A percentile compares a stretch with the other conserved stretches of the same genome.
These are phyloP conservation scores for Xerocomus amazonicus DNA, from an alignment of 1,284 basidiomycete genomes.

Conservation along the genomic window DNA sequence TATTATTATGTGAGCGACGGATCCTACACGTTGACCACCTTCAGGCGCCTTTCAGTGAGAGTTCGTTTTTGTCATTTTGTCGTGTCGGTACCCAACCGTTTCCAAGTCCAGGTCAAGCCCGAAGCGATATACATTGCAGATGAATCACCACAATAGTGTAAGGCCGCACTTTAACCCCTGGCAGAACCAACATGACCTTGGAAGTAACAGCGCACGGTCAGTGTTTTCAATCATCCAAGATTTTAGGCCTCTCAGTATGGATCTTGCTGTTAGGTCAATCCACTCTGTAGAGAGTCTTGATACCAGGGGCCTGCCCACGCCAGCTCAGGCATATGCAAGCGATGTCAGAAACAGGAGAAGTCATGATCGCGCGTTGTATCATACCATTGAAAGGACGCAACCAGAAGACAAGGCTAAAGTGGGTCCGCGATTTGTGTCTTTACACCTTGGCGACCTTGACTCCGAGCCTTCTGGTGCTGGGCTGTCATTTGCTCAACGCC, in stretches of 20 bases:
- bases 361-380: slow-evolving; percentile 9
- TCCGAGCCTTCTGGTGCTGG: slow-evolving; percentile 7
- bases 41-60: neutral
- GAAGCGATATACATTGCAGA: slow-evolving; percentile 5
- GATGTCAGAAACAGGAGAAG: slow-evolving; percentile 8
- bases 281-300: slow-evolving; percentile 1
- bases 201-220: slow-evolving; percentile 3
- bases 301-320: slow-evolving; percentile 8
- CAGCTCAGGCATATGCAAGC: slow-evolving; percentile 22
- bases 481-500: slow-evolving; percentile 27
- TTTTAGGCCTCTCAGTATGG: neutral
- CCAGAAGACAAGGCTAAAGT: neutral
- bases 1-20: neutral
- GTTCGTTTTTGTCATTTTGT: no score
- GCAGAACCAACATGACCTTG: neutral
- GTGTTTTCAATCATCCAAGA: neutral
- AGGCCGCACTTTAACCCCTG: neutral
- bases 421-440: slow-evolving; percentile 1
- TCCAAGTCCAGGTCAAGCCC: neutral
- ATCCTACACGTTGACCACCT: no score
- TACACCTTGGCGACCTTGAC: neutral
- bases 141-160: slow-evolving; percentile 6
- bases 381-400: slow-evolving; percentile 28
- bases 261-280: slow-evolving; percentile 5
- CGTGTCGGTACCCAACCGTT: no score